Percentiles rank a stretch among this genome's conserved stretches.
Conservation (phyloP, 495 filamentous ascomycete species). For the Monascus purpureus region DNA sequence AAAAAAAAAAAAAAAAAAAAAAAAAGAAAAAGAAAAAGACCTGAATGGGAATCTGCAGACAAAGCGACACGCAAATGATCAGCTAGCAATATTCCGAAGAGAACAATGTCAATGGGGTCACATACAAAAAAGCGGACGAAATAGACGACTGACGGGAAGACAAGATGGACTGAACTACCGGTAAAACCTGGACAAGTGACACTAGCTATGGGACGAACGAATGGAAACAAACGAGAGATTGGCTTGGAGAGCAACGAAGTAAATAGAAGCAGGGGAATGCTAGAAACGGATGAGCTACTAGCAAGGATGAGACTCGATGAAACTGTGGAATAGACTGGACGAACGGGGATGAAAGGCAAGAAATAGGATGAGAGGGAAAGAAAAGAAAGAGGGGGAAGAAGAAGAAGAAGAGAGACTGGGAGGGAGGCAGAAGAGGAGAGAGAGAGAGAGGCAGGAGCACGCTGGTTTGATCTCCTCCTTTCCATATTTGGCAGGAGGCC, state of each 20-base stretch:
- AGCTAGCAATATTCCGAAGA: too few relatives aligned
- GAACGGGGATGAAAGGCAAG: not conserved
- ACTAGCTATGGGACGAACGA: not conserved
- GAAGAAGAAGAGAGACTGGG: conserved; percentile 42
- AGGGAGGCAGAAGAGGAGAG: conserved; percentile 29
- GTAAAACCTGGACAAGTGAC: not conserved
- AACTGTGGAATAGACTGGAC: not conserved
- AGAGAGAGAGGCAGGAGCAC: conserved; percentile 1
- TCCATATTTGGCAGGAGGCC: too few relatives aligned
- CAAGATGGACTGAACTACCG: not conserved
- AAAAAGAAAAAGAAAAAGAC: not conserved
- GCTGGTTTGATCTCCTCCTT: too few relatives aligned
- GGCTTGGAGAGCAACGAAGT: conserved; percentile 16
- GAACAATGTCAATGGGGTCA: too few relatives aligned
- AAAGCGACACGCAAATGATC: too few relatives aligned
- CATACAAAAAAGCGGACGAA: too few relatives aligned
- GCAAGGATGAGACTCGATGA: conserved; percentile 18
- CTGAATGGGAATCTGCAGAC: too few relatives aligned
- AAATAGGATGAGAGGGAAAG: conserved; percentile 33
- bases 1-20: not conserved
- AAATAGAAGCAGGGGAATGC: conserved; percentile 25
- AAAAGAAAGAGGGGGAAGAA: conserved; percentile 23
- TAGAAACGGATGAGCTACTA: conserved; percentile 38
- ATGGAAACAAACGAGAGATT: not conserved
- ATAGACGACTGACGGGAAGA: too few relatives aligned